Percentiles rank a stretch among this genome's conserved stretches.
phyloP scores from a whole-genome alignment of 176 grass and related monocot genomes.

The Eremochloa ophiuroides region DNA sequence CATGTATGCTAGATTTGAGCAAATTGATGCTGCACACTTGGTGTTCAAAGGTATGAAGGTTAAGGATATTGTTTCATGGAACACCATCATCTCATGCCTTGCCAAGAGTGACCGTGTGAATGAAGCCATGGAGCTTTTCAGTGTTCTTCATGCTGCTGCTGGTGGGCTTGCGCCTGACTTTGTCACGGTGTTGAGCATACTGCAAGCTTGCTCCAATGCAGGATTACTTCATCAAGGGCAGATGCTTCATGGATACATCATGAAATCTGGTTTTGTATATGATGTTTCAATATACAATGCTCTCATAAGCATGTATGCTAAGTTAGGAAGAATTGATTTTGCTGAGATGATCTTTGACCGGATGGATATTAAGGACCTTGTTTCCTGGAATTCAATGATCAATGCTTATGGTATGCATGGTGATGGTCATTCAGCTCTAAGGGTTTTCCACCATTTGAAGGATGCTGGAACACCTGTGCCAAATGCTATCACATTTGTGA shows the following conservation, averaged over 20 bases:
- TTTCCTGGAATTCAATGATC: slow-evolving; percentile 78
- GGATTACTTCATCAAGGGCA: slow-evolving; percentile 44
- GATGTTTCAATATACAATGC: slow-evolving; percentile 60
- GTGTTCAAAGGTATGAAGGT: slow-evolving; percentile 47
- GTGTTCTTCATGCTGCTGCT: slow-evolving; percentile 21
- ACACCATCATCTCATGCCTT: slow-evolving; percentile 61
- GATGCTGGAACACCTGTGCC: slow-evolving; percentile 27
- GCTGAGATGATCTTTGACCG: slow-evolving; percentile 43
- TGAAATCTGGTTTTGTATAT: slow-evolving; percentile 33
- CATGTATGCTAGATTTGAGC: slow-evolving; percentile 52
- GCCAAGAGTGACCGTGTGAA: slow-evolving; percentile 47
- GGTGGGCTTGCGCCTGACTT: slow-evolving; percentile 29
- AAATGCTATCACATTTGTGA: slow-evolving; percentile 59
- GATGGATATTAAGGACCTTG: slow-evolving; percentile 54
- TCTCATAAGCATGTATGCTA: slow-evolving; percentile 64
- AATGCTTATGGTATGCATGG: slow-evolving; percentile 59
- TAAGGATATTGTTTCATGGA: slow-evolving; percentile 66
- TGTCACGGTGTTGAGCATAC: slow-evolving; percentile 47
- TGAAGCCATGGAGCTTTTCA: slow-evolving; percentile 50
- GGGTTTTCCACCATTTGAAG: slow-evolving; percentile 39
- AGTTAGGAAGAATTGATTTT: slow-evolving; percentile 47
- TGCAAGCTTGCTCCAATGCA: slow-evolving; percentile 49
- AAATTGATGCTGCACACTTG: slow-evolving; percentile 21
- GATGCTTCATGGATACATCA: slow-evolving; percentile 48
- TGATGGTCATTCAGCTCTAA: slow-evolving; percentile 48